Evolutionary conservation across 208 protist species (phyloP), one percentile per base, ranked within the genome.

Genomic region (Entamoeba moshkovskii): DNA sequence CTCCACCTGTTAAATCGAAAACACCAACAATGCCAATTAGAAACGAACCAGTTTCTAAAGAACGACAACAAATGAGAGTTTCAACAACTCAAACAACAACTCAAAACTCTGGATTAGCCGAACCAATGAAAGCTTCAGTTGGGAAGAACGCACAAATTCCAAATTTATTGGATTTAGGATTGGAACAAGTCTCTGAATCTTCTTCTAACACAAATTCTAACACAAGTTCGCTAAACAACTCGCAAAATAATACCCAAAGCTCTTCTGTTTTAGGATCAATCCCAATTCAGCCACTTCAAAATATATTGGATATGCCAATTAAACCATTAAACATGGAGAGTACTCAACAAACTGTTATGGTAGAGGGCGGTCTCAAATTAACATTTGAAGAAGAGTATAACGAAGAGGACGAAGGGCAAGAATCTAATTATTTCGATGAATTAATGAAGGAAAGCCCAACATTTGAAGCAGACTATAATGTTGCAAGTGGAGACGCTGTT

Each of bases 361-460:
- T 8, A 29, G 59, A 85, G 11, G 8, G 11, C n/a, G n/a, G 33
- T 42, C 33, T 33, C 8, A 85, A 38, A 38, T 29, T 85, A 33
- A 85, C 59, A 85, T 85, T 85, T 85, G 59, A 85, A 13, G 59
- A 85, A 85, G 59, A 85, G 11, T 85, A 85, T 38, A 85, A 85
- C n/a, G 59, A 85, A 85, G 59, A 85, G 13, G 49, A 59, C 49
- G 59, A 85, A 13, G 59, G n/a, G 8, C 8, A 15, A 42, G 59
- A 85, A 38, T 29, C 59, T 33, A 85, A 85, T 85, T 85, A 85
- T 38, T 85, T 85, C n/a, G 59, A 85, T 85, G 59, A 85, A 1
- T 85, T 85, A 38, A 85, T 85, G 59, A 85, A 85, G n/a, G 59
- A 85, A 85, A 85, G 59, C n/a, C 59, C 59, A 38, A 85, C 59